Percentiles rank a stretch among this genome's conserved stretches.
Conservation (phyloP, 345 rosid species). For the Ceriops tagal region DNA sequence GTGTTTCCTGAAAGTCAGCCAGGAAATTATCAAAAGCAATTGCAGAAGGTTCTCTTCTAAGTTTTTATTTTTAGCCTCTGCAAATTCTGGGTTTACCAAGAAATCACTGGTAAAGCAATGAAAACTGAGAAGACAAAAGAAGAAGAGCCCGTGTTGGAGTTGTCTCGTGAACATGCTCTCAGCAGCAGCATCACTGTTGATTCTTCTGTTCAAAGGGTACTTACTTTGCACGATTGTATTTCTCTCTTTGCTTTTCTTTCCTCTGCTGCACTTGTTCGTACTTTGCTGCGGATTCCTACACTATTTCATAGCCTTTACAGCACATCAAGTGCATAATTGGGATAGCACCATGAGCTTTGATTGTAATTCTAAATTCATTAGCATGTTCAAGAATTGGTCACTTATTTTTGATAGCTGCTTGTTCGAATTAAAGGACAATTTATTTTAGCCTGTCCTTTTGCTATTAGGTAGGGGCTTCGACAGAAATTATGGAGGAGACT, state of each 20-base stretch:
- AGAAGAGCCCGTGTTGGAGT: slow-evolving; percentile 7
- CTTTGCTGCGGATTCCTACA: neutral
- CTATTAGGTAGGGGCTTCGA: slow-evolving; percentile 42
- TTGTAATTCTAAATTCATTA: too few relatives aligned
- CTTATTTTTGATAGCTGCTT: too few relatives aligned
- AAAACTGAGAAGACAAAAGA: slow-evolving; percentile 17
- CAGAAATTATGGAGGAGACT: slow-evolving; percentile 71
- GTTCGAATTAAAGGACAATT: too few relatives aligned
- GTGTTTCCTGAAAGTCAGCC: neutral
- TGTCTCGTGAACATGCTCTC: slow-evolving; percentile 17
- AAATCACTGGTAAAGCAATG: slow-evolving; percentile 25
- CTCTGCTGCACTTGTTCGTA: neutral
- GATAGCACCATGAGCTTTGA: too few relatives aligned
- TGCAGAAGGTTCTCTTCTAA: too few relatives aligned
- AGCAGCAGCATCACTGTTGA: slow-evolving; percentile 16
- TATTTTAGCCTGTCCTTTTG: too few relatives aligned
- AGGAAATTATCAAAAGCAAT: neutral
- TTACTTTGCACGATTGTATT: neutral
- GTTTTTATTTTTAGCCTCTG: neutral
- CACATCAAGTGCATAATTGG: too few relatives aligned
- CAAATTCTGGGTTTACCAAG: slow-evolving; percentile 9
- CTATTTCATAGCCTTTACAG: too few relatives aligned
- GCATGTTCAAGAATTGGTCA: too few relatives aligned
- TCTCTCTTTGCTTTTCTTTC: neutral
- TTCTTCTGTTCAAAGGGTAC: slow-evolving; percentile 32